phyloP scores from a whole-genome alignment of 2,329 filamentous ascomycete species.

The Trematosphaeria pertusa region DNA sequence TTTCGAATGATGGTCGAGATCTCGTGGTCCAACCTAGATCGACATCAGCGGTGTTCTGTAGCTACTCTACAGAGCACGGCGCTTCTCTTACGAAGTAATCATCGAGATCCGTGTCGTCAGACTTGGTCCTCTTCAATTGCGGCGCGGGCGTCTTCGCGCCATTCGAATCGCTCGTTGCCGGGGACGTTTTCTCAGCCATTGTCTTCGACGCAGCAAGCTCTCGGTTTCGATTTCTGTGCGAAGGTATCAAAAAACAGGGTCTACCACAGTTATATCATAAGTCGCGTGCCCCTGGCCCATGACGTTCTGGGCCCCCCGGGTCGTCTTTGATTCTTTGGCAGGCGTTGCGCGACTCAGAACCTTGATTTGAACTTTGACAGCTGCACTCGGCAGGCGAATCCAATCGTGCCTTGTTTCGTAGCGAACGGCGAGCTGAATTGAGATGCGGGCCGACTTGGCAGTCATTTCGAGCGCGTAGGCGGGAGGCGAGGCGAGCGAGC shows the following conservation, averaged over 20 bases:
- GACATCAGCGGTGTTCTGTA: constrained; percentile 15
- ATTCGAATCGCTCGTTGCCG: constrained; percentile 13
- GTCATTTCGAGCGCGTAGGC: constrained; percentile 6
- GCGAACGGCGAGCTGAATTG: constrained; percentile 9
- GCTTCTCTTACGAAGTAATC: constrained; percentile 63
- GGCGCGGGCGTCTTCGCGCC: constrained; percentile 14
- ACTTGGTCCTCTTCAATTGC: constrained; percentile 25
- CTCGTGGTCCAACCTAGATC: constrained; percentile 62
- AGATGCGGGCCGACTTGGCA: constrained; percentile 22
- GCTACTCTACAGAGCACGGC: constrained; percentile 28
- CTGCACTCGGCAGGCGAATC: constrained; percentile 1
- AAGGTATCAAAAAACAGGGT: not conserved
- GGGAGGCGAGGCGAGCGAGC: constrained; percentile 4
- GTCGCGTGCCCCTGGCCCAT: constrained; percentile 4
- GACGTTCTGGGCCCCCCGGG: constrained; percentile 1
- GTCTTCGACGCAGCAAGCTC: not conserved
- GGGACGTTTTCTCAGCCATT: constrained; percentile 20
- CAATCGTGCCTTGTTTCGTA: not conserved
- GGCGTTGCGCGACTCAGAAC: not conserved
- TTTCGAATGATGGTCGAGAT: constrained; percentile 76
- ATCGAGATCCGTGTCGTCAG: constrained; percentile 52
- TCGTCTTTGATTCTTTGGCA: not conserved
- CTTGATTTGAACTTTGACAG: constrained; percentile 2
- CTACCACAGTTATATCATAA: constrained; percentile 4
- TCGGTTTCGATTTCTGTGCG: not conserved